Conservation (phyloP, 495 filamentous ascomycete species). For the Penicillium riverlandense region DNA sequence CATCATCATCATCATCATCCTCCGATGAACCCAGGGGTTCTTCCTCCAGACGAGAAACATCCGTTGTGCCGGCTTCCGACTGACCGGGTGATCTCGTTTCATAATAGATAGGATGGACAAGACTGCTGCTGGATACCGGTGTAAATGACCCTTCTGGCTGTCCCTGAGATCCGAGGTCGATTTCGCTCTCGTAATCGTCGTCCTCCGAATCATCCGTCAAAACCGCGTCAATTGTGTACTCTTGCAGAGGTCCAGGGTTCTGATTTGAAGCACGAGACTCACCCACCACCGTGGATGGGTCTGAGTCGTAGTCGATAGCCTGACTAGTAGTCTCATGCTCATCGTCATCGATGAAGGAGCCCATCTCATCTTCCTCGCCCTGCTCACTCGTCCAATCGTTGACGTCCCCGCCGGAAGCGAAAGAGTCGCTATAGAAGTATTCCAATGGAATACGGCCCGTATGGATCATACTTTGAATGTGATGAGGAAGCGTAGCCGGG, state of each 20-base stretch:
- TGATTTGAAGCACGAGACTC: not conserved
- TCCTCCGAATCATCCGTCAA: not conserved
- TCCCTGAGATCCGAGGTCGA: too few species aligned
- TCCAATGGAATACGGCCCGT: too few species aligned
- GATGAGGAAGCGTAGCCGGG: too few species aligned
- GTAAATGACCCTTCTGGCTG: too few species aligned
- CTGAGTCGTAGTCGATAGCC: conserved; percentile 4
- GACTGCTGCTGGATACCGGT: too few species aligned
- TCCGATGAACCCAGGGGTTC: too few species aligned
- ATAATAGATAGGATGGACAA: too few species aligned
- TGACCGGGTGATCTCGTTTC: too few species aligned
- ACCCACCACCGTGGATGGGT: conserved; percentile 9
- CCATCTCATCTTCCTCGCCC: conserved; percentile 18
- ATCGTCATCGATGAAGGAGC: conserved; percentile 37
- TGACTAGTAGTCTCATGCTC: conserved; percentile 7
- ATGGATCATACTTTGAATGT: too few species aligned
- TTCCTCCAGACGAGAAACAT: too few species aligned
- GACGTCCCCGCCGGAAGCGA: not conserved
- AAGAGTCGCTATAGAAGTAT: not conserved
- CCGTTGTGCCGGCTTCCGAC: too few species aligned
- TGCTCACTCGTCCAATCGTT: not conserved
- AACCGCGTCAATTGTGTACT: too few species aligned
- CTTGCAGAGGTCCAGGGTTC: not conserved
- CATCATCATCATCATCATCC: conserved; percentile 3
- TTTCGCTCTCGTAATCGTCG: not conserved